Base-by-base conservation (phyloP, 441 rosid species). In the Adansonia rubrostipa region DNA sequence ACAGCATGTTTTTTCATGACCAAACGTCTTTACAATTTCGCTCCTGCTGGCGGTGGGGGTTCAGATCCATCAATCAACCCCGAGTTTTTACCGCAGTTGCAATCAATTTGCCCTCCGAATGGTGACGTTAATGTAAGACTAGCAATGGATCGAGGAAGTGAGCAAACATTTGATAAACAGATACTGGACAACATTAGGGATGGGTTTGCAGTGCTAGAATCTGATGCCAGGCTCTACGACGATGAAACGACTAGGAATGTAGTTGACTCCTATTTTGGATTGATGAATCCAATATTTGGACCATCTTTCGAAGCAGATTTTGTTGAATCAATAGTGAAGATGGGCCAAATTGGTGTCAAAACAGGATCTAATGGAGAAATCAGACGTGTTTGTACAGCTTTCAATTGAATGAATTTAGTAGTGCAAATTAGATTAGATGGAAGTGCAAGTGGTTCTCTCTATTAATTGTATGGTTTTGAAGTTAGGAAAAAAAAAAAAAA, bases 1-100 rank as follows among this genome's bases (percentile, higher is more conserved):
- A 84, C 94, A 5, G 97, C 97, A 5, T 95, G 97, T 80, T 93
- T 93, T 89, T 93, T 93, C 86, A 85, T 95, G 94, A 79, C 77
- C 44, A 80, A 82, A 7, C 81, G 95, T 57, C 93, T 93, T 45
- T 93, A 92, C 86, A 58, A 78, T 22, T 93, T 89, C 77, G 79
- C 77, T 13, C 87, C 88, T 0, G 54, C 71, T 0, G 82, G 83
- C 1, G 87, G 82, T 48, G 81, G 83, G 3, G 87, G 81, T 42
- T 82, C 97, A 1, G 98, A 94, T 74, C 97, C 98, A 1, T 73
- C 85, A n/a, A 92, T 94, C 79, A 83, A 82, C 79, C 88, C 92
- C 0, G 40, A 28, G 2, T 83, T 93, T 50, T 80, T 93, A 9
- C 85, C 83, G 2, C 79, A 81, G 33, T 83, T 95, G 28, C 82